phyloP scores from a whole-genome alignment of 2,329 filamentous ascomycete genomes.

The Pleochaeta shiraiana region DNA sequence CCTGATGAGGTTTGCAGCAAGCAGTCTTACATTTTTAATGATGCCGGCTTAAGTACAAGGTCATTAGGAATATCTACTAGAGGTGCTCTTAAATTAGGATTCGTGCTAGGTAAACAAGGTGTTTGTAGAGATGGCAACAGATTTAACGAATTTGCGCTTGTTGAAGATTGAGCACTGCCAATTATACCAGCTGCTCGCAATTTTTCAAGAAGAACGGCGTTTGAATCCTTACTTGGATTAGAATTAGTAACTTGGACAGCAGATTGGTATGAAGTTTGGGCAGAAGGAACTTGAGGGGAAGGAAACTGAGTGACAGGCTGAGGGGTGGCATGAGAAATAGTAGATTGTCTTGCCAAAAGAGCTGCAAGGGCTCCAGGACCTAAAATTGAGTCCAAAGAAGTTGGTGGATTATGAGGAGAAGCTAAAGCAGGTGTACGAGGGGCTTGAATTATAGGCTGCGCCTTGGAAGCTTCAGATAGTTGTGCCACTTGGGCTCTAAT shows the following conservation, averaged over 20 bases:
- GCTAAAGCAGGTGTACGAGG: constrained; percentile 15
- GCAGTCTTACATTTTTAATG: constrained; percentile 47
- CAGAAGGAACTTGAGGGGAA: constrained; percentile 27
- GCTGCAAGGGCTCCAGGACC: constrained; percentile 25
- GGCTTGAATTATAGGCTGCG: constrained; percentile 18
- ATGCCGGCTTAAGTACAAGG: constrained; percentile 39
- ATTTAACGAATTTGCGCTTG: constrained; percentile 19
- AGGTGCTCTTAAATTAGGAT: constrained; percentile 12
- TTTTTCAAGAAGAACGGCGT: constrained; percentile 33
- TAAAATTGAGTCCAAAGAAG: constrained; percentile 33
- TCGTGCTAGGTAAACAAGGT: constrained; percentile 12
- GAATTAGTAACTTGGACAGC: constrained; percentile 20
- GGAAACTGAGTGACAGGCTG: constrained; percentile 23
- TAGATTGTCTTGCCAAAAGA: constrained; percentile 31
- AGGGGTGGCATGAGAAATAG: constrained; percentile 28
- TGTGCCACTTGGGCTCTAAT: constrained; percentile 71
- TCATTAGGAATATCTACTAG: constrained; percentile 21
- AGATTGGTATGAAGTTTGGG: constrained; percentile 19
- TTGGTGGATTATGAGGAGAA: constrained; percentile 14
- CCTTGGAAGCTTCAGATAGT: constrained; percentile 25
- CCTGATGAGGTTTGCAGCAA: background rate
- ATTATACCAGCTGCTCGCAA: constrained; percentile 48
- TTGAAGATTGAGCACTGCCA: constrained; percentile 23
- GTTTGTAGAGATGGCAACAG: constrained; percentile 20
- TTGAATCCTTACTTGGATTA: constrained; percentile 23